Evolutionary conservation across 306 rosid genomes (phyloP).

Genomic region (Prosopis cineraria): DNA sequence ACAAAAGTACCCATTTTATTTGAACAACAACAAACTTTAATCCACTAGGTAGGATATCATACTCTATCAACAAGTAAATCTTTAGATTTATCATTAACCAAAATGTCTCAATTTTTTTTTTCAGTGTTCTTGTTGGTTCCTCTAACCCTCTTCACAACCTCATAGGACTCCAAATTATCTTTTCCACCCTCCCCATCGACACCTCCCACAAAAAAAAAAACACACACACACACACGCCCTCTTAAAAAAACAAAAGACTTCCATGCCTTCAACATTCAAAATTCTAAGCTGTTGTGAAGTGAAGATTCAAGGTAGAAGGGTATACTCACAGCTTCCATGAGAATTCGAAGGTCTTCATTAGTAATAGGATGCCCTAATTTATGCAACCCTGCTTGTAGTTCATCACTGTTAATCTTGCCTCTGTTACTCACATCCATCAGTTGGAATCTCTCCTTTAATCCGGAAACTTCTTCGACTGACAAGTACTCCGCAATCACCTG

Average conservation of each 20-base stretch:
- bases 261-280: background rate
- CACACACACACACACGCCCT: too few relatives aligned
- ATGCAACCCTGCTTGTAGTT: conserved; percentile 76
- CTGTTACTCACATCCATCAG: conserved; percentile 69
- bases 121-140: too few relatives aligned
- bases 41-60: too few relatives aligned
- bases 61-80: too few relatives aligned
- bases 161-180: too few relatives aligned
- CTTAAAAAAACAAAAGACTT: too few relatives aligned
- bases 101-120: too few relatives aligned
- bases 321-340: conserved; percentile 95
- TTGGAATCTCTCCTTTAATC: conserved; percentile 79
- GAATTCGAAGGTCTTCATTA: conserved; percentile 71
- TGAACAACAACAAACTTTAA: too few relatives aligned
- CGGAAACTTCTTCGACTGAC: conserved; percentile 91
- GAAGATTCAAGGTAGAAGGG: conserved; percentile 27
- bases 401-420: conserved; percentile 83
- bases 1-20: background rate
- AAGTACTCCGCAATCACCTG: conserved; percentile 97
- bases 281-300: background rate
- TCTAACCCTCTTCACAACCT: too few relatives aligned
- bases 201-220: too few relatives aligned
- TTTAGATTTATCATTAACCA: too few relatives aligned
- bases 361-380: conserved; percentile 84
- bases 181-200: too few relatives aligned